These are phyloP conservation scores for Chaetomium fimeti DNA, from an alignment of 495 filamentous ascomycete species.

Conservation along the genomic window DNA sequence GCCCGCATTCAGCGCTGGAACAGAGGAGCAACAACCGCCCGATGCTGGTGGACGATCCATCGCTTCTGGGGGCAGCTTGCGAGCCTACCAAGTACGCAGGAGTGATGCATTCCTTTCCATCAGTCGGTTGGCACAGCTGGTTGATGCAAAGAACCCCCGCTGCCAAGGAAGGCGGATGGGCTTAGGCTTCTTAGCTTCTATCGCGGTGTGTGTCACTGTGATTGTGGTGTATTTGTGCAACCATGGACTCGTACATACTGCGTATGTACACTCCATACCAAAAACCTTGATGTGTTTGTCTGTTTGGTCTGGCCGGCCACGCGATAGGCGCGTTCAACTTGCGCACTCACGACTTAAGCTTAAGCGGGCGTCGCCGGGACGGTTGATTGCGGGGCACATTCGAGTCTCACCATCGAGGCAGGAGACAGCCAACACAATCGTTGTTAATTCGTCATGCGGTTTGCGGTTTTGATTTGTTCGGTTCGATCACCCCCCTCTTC, in stretches of 20 bases:
- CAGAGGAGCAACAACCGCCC: not conserved
- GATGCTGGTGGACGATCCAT: not conserved
- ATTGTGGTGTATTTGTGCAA: not conserved
- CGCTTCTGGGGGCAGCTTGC: not conserved
- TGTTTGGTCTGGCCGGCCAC: not conserved
- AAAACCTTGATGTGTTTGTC: not conserved
- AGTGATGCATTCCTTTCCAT: not conserved
- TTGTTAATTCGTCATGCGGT: not conserved
- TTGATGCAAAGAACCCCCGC: not conserved
- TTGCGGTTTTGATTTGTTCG: not conserved
- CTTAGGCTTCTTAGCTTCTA: not conserved
- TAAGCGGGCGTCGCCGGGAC: not conserved
- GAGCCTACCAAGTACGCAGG: not conserved
- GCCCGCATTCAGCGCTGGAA: not conserved
- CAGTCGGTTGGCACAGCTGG: not conserved
- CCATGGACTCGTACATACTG: not conserved
- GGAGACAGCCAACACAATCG: not conserved
- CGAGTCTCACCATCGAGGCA: not conserved
- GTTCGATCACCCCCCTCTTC: not conserved
- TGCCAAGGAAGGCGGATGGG: not conserved
- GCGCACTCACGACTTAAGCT: conserved; percentile 5
- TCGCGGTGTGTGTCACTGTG: too few species aligned
- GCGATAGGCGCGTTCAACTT: conserved; percentile 2
- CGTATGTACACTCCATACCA: not conserved
- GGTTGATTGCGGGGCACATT: not conserved